Conservation (phyloP, 768 basidiomycete species). For the Tephrocybe sp. region DNA sequence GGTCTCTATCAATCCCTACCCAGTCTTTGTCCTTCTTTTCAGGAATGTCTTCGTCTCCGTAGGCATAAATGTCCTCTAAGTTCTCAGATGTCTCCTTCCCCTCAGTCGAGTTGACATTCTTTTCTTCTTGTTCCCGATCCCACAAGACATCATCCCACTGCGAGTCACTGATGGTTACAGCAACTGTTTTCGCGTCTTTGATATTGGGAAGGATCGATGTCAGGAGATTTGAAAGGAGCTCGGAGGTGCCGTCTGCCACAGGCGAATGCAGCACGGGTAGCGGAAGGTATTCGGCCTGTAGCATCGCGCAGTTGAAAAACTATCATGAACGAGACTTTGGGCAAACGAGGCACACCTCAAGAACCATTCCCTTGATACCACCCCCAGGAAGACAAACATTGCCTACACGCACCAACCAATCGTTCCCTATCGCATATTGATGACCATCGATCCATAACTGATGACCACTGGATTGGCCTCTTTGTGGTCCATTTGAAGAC, state of each 20-base stretch:
- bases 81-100: constrained; percentile 22
- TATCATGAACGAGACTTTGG: neutral
- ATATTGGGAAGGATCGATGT: constrained; percentile 75
- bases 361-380: constrained; percentile 77
- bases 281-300: constrained; percentile 83
- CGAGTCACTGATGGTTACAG: constrained; percentile 73
- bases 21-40: constrained; percentile 62
- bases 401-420: constrained; percentile 81
- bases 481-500: constrained; percentile 34
- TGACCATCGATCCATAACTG: constrained; percentile 75
- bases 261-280: constrained; percentile 67
- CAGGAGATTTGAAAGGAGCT: constrained; percentile 72
- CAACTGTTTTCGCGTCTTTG: constrained; percentile 70
- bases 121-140: constrained; percentile 67
- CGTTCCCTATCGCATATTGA: constrained; percentile 74
- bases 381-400: constrained; percentile 78
- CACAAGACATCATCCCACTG: constrained; percentile 84
- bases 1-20: constrained; percentile 77
- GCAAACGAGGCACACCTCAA: constrained; percentile 54
- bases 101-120: constrained; percentile 15
- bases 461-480: constrained; percentile 49
- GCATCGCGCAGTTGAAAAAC: constrained; percentile 1
- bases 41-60: constrained; percentile 55
- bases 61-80: constrained; percentile 60
- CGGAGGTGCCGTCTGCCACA: constrained; percentile 65